phyloP scores from a whole-genome alignment of 768 basidiomycete genomes.

The Dentipellis sp. region DNA sequence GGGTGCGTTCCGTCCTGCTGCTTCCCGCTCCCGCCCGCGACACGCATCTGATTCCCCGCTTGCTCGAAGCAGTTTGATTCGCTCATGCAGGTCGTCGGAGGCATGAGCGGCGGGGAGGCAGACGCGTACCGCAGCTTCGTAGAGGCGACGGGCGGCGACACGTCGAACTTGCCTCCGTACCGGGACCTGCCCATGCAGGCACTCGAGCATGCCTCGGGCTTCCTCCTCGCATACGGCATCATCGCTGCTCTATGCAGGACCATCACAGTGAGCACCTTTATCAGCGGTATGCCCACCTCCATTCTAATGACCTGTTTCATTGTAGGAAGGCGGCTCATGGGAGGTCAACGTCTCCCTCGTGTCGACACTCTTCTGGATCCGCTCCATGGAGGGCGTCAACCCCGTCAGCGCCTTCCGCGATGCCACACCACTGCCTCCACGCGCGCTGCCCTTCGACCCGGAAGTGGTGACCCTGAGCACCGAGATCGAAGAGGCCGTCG shows the following conservation, averaged over 20 bases:
- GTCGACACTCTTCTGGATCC: conserved; percentile 46
- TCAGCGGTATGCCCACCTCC: background rate
- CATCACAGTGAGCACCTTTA: conserved; percentile 29
- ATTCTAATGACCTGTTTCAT: background rate
- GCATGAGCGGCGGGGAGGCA: conserved; percentile 51
- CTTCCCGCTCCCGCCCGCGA: background rate
- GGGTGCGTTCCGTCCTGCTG: conserved; percentile 25
- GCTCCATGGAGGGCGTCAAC: conserved; percentile 37
- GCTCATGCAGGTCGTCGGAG: conserved; percentile 51
- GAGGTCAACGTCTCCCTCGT: conserved; percentile 52
- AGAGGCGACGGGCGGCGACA: conserved; percentile 6
- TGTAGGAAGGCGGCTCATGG: conserved; percentile 52
- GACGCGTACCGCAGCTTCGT: conserved; percentile 31
- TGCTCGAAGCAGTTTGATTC: conserved; percentile 45
- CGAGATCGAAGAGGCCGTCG: conserved; percentile 5
- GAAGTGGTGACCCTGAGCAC: conserved; percentile 29
- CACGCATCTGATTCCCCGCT: background rate
- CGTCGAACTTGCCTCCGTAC: conserved; percentile 16
- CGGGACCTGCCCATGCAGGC: conserved; percentile 47
- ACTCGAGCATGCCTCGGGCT: conserved; percentile 50
- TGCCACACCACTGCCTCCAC: conserved; percentile 30
- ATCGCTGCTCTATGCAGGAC: conserved; percentile 45
- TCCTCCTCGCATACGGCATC: conserved; percentile 50
- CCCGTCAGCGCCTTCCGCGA: conserved; percentile 32
- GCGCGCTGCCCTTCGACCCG: conserved; percentile 21